Base-by-base conservation (phyloP, 2,329 filamentous ascomycete genomes). In the Passalora sequoiae region DNA sequence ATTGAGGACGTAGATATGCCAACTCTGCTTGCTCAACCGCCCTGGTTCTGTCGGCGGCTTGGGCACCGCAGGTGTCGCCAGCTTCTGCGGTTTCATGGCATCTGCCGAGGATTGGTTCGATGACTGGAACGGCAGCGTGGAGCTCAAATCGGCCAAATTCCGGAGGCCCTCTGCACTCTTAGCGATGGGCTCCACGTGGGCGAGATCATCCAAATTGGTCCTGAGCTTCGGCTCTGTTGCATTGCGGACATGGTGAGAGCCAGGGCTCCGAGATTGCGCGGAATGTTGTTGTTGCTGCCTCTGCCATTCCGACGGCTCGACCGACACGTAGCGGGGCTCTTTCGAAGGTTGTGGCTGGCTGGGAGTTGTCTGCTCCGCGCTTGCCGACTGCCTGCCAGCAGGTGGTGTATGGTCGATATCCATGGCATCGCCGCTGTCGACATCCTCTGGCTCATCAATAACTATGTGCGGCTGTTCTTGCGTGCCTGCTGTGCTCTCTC, bases 81-180 rank as follows among this genome's bases (percentile, higher is more conserved):
- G 64, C 49, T 52, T 65, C 57, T 48, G 66, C 48, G 60, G 67
- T 39, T 53, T 61, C 49, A 57, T 65, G 44, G 51, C 51, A 41
- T 69, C 68, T 20, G 71, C 62, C 4, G 62, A 55, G 20, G 66
- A 65, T 4, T 71, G 68, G 3, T 78, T 58, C 29, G 73, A 68
- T 2, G 79, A 82, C 45, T 74, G 62, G 57, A 82, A 83, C 3
- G 80, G 80, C 2, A 83, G 66, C 1, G 68, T 73, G 6, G 69
- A 66, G 29, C 66, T 67, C 28, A 83, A 64, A 43, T 78, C 74
- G 20, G 70, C 67, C 16, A 83, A 58, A 40, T 74, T 72, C 17
- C 71, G 65, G 13, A 81, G 68, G 6, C 77, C 76, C 60, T 30
- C 63, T 4, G 70, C 68, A 10, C 71, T 68, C 29, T 71, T 69